phyloP scores from a whole-genome alignment of 306 rosid species.

The Canavalia ensiformis region DNA sequence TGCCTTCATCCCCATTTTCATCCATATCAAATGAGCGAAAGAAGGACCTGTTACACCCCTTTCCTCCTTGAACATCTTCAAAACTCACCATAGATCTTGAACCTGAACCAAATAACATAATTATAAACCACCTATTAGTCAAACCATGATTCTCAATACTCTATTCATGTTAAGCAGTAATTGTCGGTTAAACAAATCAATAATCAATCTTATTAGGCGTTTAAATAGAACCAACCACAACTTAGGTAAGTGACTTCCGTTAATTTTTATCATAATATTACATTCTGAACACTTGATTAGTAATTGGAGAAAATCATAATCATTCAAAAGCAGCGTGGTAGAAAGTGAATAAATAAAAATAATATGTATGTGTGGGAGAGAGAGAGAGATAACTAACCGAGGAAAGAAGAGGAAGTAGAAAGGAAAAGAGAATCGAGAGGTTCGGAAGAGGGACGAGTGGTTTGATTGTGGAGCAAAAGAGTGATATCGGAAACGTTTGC shows the following conservation, averaged over 20 bases:
- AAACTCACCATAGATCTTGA: conserved; percentile 84
- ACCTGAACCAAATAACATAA: conserved; percentile 52
- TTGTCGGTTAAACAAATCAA: background rate
- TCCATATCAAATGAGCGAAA: conserved; percentile 57
- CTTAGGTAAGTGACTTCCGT: too few species aligned
- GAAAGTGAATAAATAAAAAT: too few species aligned
- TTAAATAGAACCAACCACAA: too few species aligned
- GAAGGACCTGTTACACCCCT: conserved; percentile 53
- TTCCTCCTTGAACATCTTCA: conserved; percentile 63
- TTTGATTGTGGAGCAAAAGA: conserved; percentile 63
- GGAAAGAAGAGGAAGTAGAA: conserved; percentile 67
- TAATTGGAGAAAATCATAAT: background rate
- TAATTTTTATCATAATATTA: background rate
- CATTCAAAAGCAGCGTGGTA: too few species aligned
- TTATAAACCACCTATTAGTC: background rate
- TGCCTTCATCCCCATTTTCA: conserved; percentile 71
- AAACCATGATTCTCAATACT: background rate
- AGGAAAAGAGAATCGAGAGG: conserved; percentile 69
- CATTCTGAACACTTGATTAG: background rate
- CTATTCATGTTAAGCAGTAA: background rate
- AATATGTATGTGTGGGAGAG: background rate
- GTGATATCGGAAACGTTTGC: conserved; percentile 47
- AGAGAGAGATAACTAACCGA: conserved; percentile 57
- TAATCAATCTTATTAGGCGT: too few species aligned
- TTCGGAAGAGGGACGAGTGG: conserved; percentile 49